These are phyloP conservation scores for Scheffersomyces stambukii DNA, from an alignment of 1,139 yeast species.

Conservation along the genomic window DNA sequence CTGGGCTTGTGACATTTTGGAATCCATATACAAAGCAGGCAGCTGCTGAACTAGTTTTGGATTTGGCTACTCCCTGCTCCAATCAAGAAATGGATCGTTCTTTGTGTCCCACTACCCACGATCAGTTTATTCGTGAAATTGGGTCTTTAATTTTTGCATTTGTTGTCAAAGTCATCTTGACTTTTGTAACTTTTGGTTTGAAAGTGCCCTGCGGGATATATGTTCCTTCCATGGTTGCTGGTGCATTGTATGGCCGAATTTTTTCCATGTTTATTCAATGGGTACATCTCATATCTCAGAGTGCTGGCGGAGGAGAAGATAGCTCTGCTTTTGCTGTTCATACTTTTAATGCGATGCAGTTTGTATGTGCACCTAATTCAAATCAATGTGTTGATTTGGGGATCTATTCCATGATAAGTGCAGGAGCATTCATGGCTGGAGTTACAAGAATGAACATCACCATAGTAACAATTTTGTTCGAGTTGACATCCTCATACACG, in stretches of 20 bases:
- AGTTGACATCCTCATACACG: constrained; percentile 56
- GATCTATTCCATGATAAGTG: constrained; percentile 62
- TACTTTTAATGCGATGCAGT: constrained; percentile 14
- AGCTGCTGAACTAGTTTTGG: constrained; percentile 49
- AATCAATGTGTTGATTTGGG: constrained; percentile 47
- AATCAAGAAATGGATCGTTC: constrained; percentile 20
- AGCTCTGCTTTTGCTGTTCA: constrained; percentile 1
- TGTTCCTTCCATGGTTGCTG: constrained; percentile 67
- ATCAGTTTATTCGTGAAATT: constrained; percentile 31
- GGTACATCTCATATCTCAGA: constrained; percentile 20
- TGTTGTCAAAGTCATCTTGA: constrained; percentile 41
- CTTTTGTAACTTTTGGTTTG: constrained; percentile 55
- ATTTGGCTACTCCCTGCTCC: constrained; percentile 51
- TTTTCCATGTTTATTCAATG: constrained; percentile 48
- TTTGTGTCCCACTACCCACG: constrained; percentile 38
- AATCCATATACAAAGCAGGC: constrained; percentile 54
- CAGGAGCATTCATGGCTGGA: constrained; percentile 69
- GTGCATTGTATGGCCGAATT: constrained; percentile 60
- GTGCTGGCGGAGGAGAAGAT: not conserved
- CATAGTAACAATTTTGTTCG: constrained; percentile 56
- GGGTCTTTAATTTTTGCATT: constrained; percentile 39
- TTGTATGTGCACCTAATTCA: constrained; percentile 14
- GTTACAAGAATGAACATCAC: constrained; percentile 65
- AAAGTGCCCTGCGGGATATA: constrained; percentile 66
- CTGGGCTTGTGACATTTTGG: constrained; percentile 49